Percentiles rank a stretch among this genome's conserved stretches.
Conservation (phyloP, 306 rosid genomes). For the Citrullus colocynthis region DNA sequence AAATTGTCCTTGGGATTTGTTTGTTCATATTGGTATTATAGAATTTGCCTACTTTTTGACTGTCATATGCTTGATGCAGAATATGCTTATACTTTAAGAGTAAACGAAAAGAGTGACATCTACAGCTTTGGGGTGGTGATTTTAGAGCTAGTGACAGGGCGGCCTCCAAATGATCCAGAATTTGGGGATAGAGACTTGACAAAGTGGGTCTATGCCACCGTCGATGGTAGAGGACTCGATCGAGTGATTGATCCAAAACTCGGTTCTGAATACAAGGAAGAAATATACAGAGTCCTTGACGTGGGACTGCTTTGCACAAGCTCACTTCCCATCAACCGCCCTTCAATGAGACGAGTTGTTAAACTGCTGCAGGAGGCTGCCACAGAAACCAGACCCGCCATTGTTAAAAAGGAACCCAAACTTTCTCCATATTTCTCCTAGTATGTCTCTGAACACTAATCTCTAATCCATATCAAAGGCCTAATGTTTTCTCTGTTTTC, state of each 20-base stretch:
- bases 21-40: neutral
- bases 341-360: slow-evolving; percentile 67
- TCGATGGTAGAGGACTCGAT: slow-evolving; percentile 35
- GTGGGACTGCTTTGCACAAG: slow-evolving; percentile 49
- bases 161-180: slow-evolving; percentile 43
- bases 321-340: slow-evolving; percentile 48
- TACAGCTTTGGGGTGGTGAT: slow-evolving; percentile 75
- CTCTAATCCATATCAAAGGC: slow-evolving; percentile 13
- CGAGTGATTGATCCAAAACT: slow-evolving; percentile 41
- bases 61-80: slow-evolving; percentile 29
- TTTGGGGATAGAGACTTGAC: slow-evolving; percentile 51
- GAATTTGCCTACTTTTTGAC: neutral
- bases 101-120: slow-evolving; percentile 75
- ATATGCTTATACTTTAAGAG: slow-evolving; percentile 63
- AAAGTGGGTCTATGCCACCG: slow-evolving; percentile 40
- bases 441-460: slow-evolving; percentile 22
- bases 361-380: slow-evolving; percentile 46
- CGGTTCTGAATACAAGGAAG: slow-evolving; percentile 27
- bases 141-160: slow-evolving; percentile 67
- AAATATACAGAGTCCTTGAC: slow-evolving; percentile 34
- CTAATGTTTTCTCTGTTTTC: neutral
- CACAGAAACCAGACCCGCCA: slow-evolving; percentile 20
- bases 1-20: neutral
- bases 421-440: slow-evolving; percentile 53
- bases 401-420: slow-evolving; percentile 21